Base-by-base conservation (phyloP, 768 basidiomycete genomes). In the Psilocybe cubensis region DNA sequence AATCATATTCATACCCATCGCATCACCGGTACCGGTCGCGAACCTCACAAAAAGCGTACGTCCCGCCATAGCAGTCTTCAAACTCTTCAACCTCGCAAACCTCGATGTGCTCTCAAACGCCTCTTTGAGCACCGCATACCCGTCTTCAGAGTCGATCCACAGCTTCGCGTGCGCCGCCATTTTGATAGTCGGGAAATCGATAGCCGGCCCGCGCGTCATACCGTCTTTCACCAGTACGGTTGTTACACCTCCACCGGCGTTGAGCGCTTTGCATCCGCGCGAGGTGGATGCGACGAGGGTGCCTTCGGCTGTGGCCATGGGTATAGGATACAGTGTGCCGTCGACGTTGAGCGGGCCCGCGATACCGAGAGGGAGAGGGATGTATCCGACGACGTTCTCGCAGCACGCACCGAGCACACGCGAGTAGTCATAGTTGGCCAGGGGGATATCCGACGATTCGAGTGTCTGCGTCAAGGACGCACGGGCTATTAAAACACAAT, bases 1-100 rank as follows among this genome's bases (percentile, higher is more conserved):
- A 68, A 98, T 97, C 97, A 98, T 99, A 80, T 99, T 99, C 97
- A 99, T 99, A 17, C 97, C 97, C 96, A 98, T 99, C 40, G 97
- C 96, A 67, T 98, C 96, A 27, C 96, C 97, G 0, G 97, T 98
- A 53, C 85, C 87, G 12, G 95, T 97, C 57, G 91, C 91, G 68
- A 99, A 98, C 45, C 97, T 85, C 21, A 98, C 87, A 69, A 88
- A 99, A 35, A 99, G 76, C 35, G 94, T 96, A 40, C 97, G 84
- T 4, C 97, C 97, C 5, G 97, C 97, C 71, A 98, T 77, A 4
- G 89, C 92, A 45, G 88, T 88, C 81, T 96, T 96, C 65, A 98
- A 78, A 54, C 81, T 82, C 74, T 89, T 87, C 49, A 99, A 72
- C 68, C 88, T 85, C 4, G 95, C 96, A 67, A 98, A 99, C 47